These are phyloP conservation scores for Boletus sp. DNA, from an alignment of 768 basidiomycete species.

Conservation along the genomic window DNA sequence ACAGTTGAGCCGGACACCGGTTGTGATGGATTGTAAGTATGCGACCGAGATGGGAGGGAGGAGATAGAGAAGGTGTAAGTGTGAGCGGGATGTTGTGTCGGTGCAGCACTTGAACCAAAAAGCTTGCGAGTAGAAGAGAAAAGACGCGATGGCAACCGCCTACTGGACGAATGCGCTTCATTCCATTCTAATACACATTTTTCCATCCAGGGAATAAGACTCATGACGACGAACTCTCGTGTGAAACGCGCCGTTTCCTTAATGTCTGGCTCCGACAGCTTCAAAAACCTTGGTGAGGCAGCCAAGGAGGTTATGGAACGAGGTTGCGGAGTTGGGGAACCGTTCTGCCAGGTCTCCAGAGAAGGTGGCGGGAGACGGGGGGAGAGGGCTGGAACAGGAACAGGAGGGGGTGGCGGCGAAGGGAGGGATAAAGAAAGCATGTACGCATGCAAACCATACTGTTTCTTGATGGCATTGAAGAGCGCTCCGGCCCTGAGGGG, in stretches of 20 bases:
- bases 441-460: constrained; percentile 76
- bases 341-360: constrained; percentile 23
- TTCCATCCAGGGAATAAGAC: constrained; percentile 96
- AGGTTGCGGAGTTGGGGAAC: constrained; percentile 1
- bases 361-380: constrained; percentile 62
- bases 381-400: constrained; percentile 63
- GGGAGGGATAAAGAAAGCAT: constrained; percentile 65
- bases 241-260: constrained; percentile 73
- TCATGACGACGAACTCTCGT: constrained; percentile 86
- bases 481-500: constrained; percentile 64
- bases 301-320: background rate
- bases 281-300: constrained; percentile 36
- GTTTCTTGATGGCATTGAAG: constrained; percentile 86
- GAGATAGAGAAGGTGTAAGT: constrained; percentile 40
- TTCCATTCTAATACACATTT: constrained; percentile 93
- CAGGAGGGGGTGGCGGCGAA: constrained; percentile 59
- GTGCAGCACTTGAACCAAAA: constrained; percentile 63
- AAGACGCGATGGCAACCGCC: constrained; percentile 78
- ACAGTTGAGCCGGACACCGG: constrained; percentile 14
- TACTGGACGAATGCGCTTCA: constrained; percentile 77
- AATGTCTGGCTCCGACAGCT: constrained; percentile 70
- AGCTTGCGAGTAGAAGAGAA: constrained; percentile 83
- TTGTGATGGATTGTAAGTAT: constrained; percentile 39
- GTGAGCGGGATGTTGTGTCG: constrained; percentile 42
- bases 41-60: constrained; percentile 36